These are phyloP conservation scores for Claviceps cyperi DNA, from an alignment of 2,329 filamentous ascomycete genomes.

Conservation along the genomic window DNA sequence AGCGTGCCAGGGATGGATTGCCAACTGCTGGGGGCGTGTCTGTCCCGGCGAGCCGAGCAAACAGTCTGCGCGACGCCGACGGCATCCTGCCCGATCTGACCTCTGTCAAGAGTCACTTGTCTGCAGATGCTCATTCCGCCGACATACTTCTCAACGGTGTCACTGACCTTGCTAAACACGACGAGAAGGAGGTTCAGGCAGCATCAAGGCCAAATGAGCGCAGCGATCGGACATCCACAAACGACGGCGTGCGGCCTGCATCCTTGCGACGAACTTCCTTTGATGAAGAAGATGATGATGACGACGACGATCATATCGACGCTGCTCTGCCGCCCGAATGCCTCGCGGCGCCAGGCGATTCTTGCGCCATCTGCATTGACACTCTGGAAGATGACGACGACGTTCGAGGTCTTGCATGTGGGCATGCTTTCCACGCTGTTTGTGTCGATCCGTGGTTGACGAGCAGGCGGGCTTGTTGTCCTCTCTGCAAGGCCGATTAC, in stretches of 20 bases:
- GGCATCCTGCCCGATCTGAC: conserved; percentile 33
- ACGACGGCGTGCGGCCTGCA: conserved; percentile 11
- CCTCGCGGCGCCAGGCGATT: conserved; percentile 70
- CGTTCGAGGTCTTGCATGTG: conserved; percentile 82
- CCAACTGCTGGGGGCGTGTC: conserved; percentile 75
- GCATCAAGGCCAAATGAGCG: conserved; percentile 8
- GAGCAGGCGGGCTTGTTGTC: conserved; percentile 84
- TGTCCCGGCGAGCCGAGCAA: conserved; percentile 55
- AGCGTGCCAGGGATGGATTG: conserved; percentile 68
- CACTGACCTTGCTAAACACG: conserved; percentile 7
- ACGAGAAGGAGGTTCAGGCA: conserved; percentile 6
- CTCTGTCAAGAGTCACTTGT: conserved; percentile 28
- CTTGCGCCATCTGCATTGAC: conserved; percentile 94
- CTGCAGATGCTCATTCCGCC: conserved; percentile 14
- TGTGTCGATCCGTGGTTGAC: conserved; percentile 97
- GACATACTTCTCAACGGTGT: conserved; percentile 8
- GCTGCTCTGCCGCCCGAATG: conserved; percentile 70
- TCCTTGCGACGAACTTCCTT: conserved; percentile 27
- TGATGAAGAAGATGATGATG: conserved; percentile 50
- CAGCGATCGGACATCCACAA: conserved; percentile 13
- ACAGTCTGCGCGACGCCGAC: conserved; percentile 56
- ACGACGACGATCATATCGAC: conserved; percentile 51
- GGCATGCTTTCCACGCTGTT: conserved; percentile 94
- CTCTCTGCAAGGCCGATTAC: conserved; percentile 95
- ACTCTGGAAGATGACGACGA: conserved; percentile 90